Conservation (phyloP, 2,329 filamentous ascomycete species). For the Amauroascus niger region DNA sequence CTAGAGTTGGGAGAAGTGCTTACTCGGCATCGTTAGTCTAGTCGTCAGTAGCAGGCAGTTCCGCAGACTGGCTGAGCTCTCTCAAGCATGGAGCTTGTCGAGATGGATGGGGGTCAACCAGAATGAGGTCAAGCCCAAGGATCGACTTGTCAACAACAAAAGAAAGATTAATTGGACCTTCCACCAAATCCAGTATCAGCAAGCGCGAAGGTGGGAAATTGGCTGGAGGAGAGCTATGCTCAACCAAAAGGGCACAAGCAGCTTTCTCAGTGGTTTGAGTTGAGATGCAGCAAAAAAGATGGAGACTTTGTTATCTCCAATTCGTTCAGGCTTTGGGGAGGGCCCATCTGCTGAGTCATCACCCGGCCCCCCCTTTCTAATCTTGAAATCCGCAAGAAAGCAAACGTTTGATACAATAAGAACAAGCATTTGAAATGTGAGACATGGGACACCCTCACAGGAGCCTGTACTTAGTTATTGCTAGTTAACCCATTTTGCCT, state of each 20-base stretch:
- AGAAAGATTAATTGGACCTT: too few species aligned
- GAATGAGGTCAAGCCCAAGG: too few species aligned
- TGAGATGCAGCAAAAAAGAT: neutral
- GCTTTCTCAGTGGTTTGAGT: neutral
- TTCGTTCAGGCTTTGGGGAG: neutral
- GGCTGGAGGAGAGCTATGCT: constrained; percentile 2
- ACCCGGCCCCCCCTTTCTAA: too few species aligned
- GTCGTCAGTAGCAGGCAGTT: neutral
- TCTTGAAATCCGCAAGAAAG: too few species aligned
- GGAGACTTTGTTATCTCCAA: too few species aligned
- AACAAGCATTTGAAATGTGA: too few species aligned
- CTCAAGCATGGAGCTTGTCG: neutral
- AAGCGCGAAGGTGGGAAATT: neutral
- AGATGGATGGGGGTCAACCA: neutral
- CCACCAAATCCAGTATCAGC: too few species aligned
- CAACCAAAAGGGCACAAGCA: constrained; percentile 3
- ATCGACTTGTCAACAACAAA: too few species aligned
- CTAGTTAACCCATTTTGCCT: too few species aligned
- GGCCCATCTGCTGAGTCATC: constrained; percentile 5
- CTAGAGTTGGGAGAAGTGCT: neutral
- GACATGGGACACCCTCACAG: too few species aligned
- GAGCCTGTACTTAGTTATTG: too few species aligned
- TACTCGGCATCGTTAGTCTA: constrained; percentile 8
- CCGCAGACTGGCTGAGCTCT: constrained; percentile 1
- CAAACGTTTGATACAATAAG: too few species aligned